Evolutionary conservation across 768 basidiomycete genomes (phyloP), one percentile per base, ranked within the genome.

Genomic region (Serendipita sp.): DNA sequence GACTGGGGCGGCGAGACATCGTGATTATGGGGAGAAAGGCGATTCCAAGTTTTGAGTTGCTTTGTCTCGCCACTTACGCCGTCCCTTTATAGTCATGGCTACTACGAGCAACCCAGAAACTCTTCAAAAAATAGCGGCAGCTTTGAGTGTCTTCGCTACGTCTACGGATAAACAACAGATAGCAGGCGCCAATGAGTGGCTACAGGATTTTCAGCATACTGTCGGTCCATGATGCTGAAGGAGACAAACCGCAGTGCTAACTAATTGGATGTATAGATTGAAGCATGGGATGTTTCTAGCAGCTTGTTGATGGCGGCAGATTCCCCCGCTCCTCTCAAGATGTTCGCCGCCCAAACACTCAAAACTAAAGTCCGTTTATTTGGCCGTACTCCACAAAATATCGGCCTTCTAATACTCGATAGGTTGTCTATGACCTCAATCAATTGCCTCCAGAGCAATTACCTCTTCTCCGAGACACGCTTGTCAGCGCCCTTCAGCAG

Each of bases 121-220:
- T 50, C 60, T 68, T 42, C 56, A 64, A 51, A 38, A 80, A 66
- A 74, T 92, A 3, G 73, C 90, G 69, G 81, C 86, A 67, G 90
- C 86, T 24, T 77, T 92, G 67, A 82, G 84, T 60, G 86, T 91
- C 50, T 92, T 92, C 72, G 77, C 79, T 67, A 80, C 83, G 64
- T 84, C 85, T 61, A 88, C 95, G 33, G 89, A 95, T 78, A 86
- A 88, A 69, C 73, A 74, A 16, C 84, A 90, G 17, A 79, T 96
- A 66, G 88, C 90, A 67, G 81, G 80, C 67, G 95, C 93, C 67
- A 97, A 96, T 76, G 75, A 83, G 67, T 97, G 93, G 93, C 85
- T 99, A 66, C 88, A 93, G 77, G 92, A 94, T 74, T 99, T 98
- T 73, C 95, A 99, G 78, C 94, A 97, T 79, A 94, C 91, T 78